A percentile compares a stretch with the other conserved stretches of the same genome.
These are phyloP conservation scores for Tilletia setariae DNA, from an alignment of 1,284 basidiomycete species.

Conservation along the genomic window DNA sequence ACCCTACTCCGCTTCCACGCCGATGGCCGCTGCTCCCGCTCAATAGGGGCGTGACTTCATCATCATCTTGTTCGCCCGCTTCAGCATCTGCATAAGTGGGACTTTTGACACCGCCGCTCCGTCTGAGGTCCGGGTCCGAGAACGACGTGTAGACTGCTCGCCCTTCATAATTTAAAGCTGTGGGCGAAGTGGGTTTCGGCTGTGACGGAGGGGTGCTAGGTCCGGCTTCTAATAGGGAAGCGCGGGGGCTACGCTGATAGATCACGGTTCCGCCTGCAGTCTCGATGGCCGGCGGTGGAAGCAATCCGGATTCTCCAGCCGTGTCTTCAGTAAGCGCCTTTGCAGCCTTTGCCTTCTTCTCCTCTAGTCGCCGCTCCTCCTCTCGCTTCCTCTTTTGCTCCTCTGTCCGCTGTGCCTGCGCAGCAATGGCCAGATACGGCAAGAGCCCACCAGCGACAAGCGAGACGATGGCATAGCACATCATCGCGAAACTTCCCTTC, in stretches of 20 bases:
- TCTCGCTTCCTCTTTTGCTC: neutral
- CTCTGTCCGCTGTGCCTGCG: constrained; percentile 19
- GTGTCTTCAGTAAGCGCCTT: no score
- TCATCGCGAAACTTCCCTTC: constrained; percentile 45
- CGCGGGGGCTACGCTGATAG: constrained; percentile 14
- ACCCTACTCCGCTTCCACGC: neutral
- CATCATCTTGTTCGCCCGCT: neutral
- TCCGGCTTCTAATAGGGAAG: no score
- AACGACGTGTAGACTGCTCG: no score
- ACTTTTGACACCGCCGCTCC: no score
- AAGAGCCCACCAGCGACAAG: constrained; percentile 35
- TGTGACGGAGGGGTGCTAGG: no score
- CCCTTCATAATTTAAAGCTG: no score
- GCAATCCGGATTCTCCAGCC: constrained; percentile 16
- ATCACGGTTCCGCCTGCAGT: constrained; percentile 21
- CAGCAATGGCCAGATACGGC: constrained; percentile 39
- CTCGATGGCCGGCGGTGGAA: constrained; percentile 17
- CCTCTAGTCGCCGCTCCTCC: constrained; percentile 12
- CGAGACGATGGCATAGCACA: constrained; percentile 45
- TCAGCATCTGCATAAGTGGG: no score
- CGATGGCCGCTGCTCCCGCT: neutral
- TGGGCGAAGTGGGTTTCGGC: no score
- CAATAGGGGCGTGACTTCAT: neutral
- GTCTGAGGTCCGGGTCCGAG: no score
- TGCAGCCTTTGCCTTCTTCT: constrained; percentile 15